Percentiles rank a stretch among this genome's conserved stretches.
Conservation (phyloP, 148 eudicot species). For the Dysphania ambrosioides region DNA sequence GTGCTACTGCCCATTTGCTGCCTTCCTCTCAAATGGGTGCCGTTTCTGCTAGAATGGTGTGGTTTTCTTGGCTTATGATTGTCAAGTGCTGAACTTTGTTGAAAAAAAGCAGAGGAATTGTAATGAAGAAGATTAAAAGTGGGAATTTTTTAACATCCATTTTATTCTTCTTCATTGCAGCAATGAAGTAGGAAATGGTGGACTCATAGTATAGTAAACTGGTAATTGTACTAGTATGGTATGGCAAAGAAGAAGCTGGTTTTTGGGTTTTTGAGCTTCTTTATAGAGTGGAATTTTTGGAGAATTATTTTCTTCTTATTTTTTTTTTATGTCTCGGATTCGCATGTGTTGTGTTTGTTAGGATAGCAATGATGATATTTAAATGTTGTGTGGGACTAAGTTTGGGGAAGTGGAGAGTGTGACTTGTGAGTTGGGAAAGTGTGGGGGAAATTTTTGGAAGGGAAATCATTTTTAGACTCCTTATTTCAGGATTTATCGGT, state of each 20-base stretch:
- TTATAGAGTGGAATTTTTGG: conserved; percentile 11
- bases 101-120: conserved; percentile 19
- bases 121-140: conserved; percentile 6
- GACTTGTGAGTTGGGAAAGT: not conserved
- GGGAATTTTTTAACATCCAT: conserved; percentile 23
- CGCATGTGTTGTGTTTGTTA: conserved; percentile 23
- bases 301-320: not conserved
- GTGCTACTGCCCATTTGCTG: conserved; percentile 25
- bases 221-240: too few relatives aligned
- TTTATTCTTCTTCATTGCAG: not conserved
- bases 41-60: conserved; percentile 18
- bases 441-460: not conserved
- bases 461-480: too few relatives aligned
- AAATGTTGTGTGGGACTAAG: not conserved
- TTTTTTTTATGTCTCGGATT: conserved; percentile 4
- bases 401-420: not conserved
- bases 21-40: conserved; percentile 24
- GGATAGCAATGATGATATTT: not conserved
- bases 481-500: too few relatives aligned
- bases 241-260: not conserved
- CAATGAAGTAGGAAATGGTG: not conserved
- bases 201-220: not conserved
- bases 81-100: not conserved
- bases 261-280: conserved; percentile 19
- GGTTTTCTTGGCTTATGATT: not conserved